phyloP scores from a whole-genome alignment of 192 early-diverging fungal species.

The Coemansia furcata region DNA sequence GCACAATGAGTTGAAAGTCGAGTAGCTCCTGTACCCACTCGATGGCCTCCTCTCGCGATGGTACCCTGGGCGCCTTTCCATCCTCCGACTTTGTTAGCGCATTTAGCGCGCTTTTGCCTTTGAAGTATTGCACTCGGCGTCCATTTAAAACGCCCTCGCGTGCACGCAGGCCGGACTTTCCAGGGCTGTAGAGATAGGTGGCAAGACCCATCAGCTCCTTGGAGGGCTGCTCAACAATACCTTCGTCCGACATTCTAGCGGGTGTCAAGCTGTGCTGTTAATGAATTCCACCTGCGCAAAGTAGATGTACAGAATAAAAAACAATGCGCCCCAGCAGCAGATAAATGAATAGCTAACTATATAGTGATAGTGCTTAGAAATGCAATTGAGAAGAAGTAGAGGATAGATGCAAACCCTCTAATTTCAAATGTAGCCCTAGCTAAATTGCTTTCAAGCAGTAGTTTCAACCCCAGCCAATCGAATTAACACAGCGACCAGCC shows the following conservation, averaged over 20 bases:
- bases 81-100: conserved; percentile 44
- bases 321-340: not conserved
- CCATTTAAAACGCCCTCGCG: conserved; percentile 89
- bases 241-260: conserved; percentile 22
- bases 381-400: not conserved
- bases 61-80: conserved; percentile 53
- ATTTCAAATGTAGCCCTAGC: not conserved
- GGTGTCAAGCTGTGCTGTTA: not conserved
- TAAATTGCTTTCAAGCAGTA: not conserved
- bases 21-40: conserved; percentile 66
- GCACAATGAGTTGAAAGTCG: conserved; percentile 70
- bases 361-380: not conserved
- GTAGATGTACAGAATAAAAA: not conserved
- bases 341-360: not conserved
- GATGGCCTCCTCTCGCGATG: conserved; percentile 59
- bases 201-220: conserved; percentile 67
- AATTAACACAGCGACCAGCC: not conserved
- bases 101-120: conserved; percentile 56
- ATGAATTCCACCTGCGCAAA: not conserved
- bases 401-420: not conserved
- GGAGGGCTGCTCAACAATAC: conserved; percentile 33
- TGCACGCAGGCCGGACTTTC: conserved; percentile 69
- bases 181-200: conserved; percentile 72
- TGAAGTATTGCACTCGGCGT: conserved; percentile 88
- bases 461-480: not conserved